Conservation (phyloP, 202 grass and related monocot species). For the Elaeis oleifera region DNA sequence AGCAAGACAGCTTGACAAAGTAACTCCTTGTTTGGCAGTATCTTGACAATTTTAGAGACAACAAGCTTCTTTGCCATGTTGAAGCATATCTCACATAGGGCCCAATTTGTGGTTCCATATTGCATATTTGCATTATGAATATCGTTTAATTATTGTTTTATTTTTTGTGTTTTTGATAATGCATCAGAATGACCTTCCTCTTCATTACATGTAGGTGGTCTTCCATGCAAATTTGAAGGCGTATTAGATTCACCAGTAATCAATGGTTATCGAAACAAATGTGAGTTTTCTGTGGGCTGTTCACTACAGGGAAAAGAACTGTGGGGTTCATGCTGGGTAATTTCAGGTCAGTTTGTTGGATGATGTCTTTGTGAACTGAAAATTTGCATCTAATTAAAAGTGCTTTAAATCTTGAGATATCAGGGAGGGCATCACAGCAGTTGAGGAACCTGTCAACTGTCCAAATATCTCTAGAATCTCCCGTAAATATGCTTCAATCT, state of each 20-base stretch:
- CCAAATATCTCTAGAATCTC: conserved; percentile 82
- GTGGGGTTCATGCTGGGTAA: conserved; percentile 98
- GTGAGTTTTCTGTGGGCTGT: conserved; percentile 91
- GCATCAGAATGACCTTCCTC: too few relatives aligned
- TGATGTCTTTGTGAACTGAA: not conserved
- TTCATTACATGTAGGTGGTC: conserved; percentile 45
- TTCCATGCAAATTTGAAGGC: conserved; percentile 93
- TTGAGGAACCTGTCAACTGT: conserved; percentile 87
- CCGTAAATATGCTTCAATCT: conserved; percentile 56
- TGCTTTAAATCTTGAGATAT: conserved; percentile 28
- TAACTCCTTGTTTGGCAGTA: too few relatives aligned
- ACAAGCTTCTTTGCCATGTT: too few relatives aligned
- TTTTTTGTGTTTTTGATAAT: too few relatives aligned
- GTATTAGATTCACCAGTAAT: conserved; percentile 83
- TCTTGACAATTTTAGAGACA: too few relatives aligned
- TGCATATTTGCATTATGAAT: too few relatives aligned
- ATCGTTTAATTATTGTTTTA: too few relatives aligned
- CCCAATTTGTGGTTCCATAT: too few relatives aligned
- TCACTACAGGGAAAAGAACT: conserved; percentile 63
- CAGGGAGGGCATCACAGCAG: conserved; percentile 92
- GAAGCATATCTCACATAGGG: too few relatives aligned
- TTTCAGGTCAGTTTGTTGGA: conserved; percentile 57
- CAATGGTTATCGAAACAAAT: conserved; percentile 95
- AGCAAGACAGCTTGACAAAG: too few relatives aligned
- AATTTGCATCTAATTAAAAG: not conserved